These are phyloP conservation scores for Zelopaecilomyces penicillatus DNA, from an alignment of 2,329 filamentous ascomycete genomes.

Conservation along the genomic window DNA sequence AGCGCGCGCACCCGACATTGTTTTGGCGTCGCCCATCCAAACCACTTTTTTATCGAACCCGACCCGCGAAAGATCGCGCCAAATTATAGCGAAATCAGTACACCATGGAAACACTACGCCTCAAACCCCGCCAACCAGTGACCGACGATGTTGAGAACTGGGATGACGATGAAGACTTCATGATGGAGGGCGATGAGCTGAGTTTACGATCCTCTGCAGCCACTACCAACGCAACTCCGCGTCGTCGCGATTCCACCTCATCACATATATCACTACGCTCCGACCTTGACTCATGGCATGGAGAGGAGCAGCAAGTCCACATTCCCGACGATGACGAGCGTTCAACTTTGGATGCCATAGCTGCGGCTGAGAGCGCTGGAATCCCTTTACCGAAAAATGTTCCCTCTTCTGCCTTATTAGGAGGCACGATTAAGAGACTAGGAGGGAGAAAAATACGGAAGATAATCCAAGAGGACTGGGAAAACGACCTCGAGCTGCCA, in stretches of 20 bases:
- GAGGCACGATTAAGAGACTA: constrained; percentile 86
- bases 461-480: constrained; percentile 72
- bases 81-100: background rate
- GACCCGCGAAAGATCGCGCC: too few relatives aligned
- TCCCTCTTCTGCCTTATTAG: constrained; percentile 79
- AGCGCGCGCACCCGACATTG: too few relatives aligned
- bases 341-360: constrained; percentile 77
- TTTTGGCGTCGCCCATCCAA: too few relatives aligned
- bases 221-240: constrained; percentile 34
- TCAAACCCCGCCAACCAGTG: constrained; percentile 45
- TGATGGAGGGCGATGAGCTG: constrained; percentile 60
- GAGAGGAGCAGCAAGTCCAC: constrained; percentile 80
- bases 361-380: constrained; percentile 77
- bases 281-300: constrained; percentile 66
- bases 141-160: constrained; percentile 64
- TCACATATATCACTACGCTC: constrained; percentile 76
- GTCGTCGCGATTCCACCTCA: constrained; percentile 68
- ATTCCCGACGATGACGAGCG: constrained; percentile 77
- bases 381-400: constrained; percentile 86
- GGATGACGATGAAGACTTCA: constrained; percentile 64
- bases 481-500: constrained; percentile 66
- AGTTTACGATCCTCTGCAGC: constrained; percentile 46
- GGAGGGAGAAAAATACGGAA: constrained; percentile 66
- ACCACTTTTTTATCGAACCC: too few relatives aligned
- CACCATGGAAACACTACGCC: constrained; percentile 46